phyloP scores from a whole-genome alignment of 2,329 filamentous ascomycete species.

The Colletotrichum neosansevieriae region DNA sequence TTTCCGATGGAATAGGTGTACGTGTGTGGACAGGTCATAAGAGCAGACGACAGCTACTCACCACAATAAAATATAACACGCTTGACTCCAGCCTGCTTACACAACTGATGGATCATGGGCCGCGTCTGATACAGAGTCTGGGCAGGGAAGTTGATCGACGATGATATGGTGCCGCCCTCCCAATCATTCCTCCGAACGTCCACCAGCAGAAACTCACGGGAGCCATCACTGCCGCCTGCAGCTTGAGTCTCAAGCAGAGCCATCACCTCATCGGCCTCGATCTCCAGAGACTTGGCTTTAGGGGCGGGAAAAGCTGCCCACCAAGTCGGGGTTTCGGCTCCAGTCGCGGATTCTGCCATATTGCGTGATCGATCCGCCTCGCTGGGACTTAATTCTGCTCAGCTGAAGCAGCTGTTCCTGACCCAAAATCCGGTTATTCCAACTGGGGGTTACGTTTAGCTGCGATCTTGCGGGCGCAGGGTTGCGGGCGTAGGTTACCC shows the following conservation, averaged over 20 bases:
- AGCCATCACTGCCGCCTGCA: constrained; percentile 45
- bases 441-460: not conserved
- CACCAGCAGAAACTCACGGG: constrained; percentile 59
- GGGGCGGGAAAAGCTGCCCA: constrained; percentile 58
- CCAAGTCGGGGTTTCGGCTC: constrained; percentile 47
- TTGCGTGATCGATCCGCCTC: constrained; percentile 12
- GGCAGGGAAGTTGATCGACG: constrained; percentile 69
- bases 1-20: not conserved
- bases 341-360: constrained; percentile 27
- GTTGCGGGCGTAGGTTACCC: constrained; percentile 36
- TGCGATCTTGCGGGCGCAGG: constrained; percentile 27
- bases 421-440: not conserved
- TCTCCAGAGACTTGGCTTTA: constrained; percentile 51
- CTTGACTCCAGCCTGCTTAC: constrained; percentile 61
- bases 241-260: constrained; percentile 54
- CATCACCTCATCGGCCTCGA: constrained; percentile 56
- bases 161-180: constrained; percentile 70
- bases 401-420: constrained; percentile 1
- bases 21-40: not conserved
- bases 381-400: not conserved
- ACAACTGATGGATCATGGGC: constrained; percentile 60
- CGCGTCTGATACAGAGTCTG: constrained; percentile 66
- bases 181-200: constrained; percentile 67
- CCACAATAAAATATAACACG: constrained; percentile 69
- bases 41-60: constrained; percentile 44